A percentile compares a stretch with the other conserved stretches of the same genome.
These are phyloP conservation scores for Fusarium siculi DNA, from an alignment of 2,329 filamentous ascomycete species.

Conservation along the genomic window DNA sequence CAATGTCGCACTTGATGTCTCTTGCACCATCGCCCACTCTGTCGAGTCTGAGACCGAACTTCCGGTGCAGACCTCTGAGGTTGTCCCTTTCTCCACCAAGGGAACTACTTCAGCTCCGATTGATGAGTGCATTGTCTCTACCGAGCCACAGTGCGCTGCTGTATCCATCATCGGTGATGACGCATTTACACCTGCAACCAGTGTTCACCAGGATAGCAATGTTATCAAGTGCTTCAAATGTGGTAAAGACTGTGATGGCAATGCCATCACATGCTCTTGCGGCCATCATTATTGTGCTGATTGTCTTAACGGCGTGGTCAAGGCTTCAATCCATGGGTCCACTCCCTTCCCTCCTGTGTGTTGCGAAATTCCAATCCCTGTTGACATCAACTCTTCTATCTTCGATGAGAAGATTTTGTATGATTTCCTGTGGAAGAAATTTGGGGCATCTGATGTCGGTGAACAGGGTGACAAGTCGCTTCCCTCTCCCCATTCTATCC, in stretches of 20 bases:
- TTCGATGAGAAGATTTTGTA: neutral
- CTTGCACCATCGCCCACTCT: too few relatives aligned
- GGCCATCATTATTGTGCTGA: constrained; percentile 5
- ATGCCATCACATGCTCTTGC: neutral
- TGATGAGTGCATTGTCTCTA: neutral
- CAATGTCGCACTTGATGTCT: neutral
- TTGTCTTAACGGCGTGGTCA: neutral
- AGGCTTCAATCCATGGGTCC: neutral
- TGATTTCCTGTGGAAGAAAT: constrained; percentile 1
- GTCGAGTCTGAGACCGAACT: neutral
- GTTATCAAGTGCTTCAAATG: constrained; percentile 1
- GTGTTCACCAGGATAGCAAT: neutral
- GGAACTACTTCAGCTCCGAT: too few relatives aligned
- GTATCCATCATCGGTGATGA: neutral
- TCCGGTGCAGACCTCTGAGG: neutral
- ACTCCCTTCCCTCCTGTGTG: constrained; percentile 12
- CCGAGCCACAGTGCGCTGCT: neutral
- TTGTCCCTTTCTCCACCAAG: too few relatives aligned
- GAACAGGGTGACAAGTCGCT: neutral
- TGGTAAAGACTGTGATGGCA: too few relatives aligned
- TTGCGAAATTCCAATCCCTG: neutral
- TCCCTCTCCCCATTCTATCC: neutral
- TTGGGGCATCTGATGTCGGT: neutral
- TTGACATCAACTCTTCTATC: neutral
- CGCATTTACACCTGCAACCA: neutral